These are phyloP conservation scores for Amanita brunnescens DNA, from an alignment of 768 basidiomycete species.

Conservation along the genomic window DNA sequence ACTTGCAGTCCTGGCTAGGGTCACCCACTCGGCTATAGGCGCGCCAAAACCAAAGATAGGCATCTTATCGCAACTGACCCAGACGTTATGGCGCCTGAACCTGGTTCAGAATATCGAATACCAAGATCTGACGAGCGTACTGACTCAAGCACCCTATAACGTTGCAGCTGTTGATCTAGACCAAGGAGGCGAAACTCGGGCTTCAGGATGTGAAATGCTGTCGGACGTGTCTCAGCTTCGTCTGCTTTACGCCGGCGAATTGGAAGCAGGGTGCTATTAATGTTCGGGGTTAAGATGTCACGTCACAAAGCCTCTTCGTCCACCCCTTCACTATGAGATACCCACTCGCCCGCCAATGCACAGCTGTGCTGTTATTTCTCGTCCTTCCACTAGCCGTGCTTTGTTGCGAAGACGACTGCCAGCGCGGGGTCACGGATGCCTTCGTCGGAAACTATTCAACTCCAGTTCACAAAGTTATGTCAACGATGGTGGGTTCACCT, in stretches of 20 bases:
- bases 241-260: too few relatives aligned
- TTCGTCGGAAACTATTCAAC: slow-evolving; percentile 41
- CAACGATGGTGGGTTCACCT: background rate
- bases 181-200: too few relatives aligned
- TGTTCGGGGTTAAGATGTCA: background rate
- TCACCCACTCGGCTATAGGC: background rate
- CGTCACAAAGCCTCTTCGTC: background rate
- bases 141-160: too few relatives aligned
- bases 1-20: background rate
- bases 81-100: background rate
- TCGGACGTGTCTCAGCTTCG: too few relatives aligned
- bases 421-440: slow-evolving; percentile 46
- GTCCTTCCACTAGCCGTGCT: slow-evolving; percentile 27
- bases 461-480: slow-evolving; percentile 24
- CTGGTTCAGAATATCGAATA: too few relatives aligned
- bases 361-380: slow-evolving; percentile 15
- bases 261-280: background rate
- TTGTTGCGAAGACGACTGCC: slow-evolving; percentile 69
- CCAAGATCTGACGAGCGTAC: background rate
- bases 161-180: too few relatives aligned
- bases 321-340: slow-evolving; percentile 3
- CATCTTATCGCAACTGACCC: background rate
- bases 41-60: background rate
- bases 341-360: background rate
- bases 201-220: too few relatives aligned